Percentiles rank a stretch among this genome's conserved stretches.
Conservation (phyloP, 257 asterid genomes). For the Solanum ossicruentum region DNA sequence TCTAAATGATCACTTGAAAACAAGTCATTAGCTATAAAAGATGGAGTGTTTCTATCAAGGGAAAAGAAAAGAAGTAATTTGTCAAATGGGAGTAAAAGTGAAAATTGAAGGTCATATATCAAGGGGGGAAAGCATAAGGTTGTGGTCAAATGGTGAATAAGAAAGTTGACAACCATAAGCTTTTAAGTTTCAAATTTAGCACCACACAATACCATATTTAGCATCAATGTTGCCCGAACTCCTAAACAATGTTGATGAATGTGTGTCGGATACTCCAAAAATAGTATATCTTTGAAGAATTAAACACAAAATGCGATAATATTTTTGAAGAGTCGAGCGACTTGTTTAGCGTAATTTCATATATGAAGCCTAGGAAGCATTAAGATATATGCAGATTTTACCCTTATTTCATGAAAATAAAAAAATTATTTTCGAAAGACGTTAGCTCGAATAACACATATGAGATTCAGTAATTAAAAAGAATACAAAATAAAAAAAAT, state of each 20-base stretch:
- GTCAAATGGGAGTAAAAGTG: neutral
- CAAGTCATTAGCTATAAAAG: neutral
- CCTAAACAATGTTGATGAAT: too few relatives aligned
- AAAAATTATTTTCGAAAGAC: neutral
- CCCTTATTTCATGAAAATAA: neutral
- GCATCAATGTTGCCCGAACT: too few relatives aligned
- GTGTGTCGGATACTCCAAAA: too few relatives aligned
- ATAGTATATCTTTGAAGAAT: too few relatives aligned
- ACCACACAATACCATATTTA: neutral
- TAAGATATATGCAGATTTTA: too few relatives aligned
- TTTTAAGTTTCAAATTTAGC: neutral
- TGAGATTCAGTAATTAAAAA: neutral
- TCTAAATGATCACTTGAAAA: neutral
- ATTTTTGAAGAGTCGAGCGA: too few relatives aligned
- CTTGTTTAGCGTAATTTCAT: too few relatives aligned
- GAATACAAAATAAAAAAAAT: neutral
- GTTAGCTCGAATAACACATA: neutral
- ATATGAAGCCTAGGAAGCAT: neutral
- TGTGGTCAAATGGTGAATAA: neutral
- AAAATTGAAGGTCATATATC: neutral
- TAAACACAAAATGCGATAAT: fast-evolving
- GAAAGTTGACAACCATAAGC: neutral
- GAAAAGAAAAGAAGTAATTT: neutral
- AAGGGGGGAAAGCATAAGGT: neutral
- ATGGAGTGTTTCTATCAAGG: neutral